Evolutionary conservation across 78 protist species (phyloP).

Genomic region (Emiliania huxleyi): DNA sequence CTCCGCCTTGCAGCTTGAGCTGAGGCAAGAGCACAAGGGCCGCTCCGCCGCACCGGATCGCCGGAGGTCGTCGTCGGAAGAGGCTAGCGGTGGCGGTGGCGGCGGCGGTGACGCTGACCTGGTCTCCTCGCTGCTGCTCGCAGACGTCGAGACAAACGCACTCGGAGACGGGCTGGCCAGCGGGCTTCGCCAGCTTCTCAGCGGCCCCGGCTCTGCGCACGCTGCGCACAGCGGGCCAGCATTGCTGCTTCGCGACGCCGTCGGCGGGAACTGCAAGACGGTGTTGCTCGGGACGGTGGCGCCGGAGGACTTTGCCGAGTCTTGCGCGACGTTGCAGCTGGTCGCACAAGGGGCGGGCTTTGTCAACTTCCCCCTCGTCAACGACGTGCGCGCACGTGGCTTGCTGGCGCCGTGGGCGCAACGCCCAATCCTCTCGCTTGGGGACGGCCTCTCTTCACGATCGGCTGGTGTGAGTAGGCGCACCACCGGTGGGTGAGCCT

Average conservation of each 20-base stretch:
- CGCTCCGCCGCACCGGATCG: not conserved
- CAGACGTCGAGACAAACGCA: not conserved
- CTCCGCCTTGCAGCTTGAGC: not conserved
- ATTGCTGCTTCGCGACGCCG: not conserved
- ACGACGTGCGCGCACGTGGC: not conserved
- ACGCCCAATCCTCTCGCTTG: no score
- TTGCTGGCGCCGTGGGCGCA: no score
- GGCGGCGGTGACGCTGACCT: not conserved
- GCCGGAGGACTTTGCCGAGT: not conserved
- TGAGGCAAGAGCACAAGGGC: not conserved
- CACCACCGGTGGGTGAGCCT: not conserved
- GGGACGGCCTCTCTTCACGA: no score
- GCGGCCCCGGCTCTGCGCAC: not conserved
- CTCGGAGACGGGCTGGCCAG: not conserved
- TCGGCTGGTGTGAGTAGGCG: no score
- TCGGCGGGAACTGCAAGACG: not conserved
- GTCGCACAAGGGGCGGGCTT: not conserved
- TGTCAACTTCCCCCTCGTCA: not conserved
- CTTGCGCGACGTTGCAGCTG: not conserved
- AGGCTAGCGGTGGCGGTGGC: not conserved
- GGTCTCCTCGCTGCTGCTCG: not conserved
- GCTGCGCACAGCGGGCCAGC: not conserved
- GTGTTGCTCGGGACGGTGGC: conserved; percentile 11
- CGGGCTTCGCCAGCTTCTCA: not conserved
- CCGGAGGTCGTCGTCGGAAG: not conserved